Evolutionary conservation across 83 land plant genomes (phyloP).

Genomic region (Picea engelmannii): DNA sequence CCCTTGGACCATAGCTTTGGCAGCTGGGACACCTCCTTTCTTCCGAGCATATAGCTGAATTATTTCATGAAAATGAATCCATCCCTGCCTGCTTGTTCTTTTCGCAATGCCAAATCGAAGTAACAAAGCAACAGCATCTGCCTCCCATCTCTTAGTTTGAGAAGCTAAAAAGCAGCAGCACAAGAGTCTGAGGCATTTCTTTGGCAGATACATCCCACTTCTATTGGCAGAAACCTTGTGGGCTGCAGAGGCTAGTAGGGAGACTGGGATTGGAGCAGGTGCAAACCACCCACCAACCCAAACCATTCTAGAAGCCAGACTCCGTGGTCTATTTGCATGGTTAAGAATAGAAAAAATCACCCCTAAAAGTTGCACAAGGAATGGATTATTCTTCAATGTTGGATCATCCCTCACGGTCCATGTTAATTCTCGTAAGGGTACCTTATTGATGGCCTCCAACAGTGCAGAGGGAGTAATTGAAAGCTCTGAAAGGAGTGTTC

Average conservation of each 20-base stretch:
- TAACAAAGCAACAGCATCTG: conserved; percentile 60
- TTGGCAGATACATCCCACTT: conserved; percentile 35
- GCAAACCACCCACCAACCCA: conserved; percentile 86
- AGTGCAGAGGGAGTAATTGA: conserved; percentile 65
- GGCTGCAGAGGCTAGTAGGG: conserved; percentile 63
- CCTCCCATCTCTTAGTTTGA: conserved; percentile 53
- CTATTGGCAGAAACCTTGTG: conserved; percentile 29
- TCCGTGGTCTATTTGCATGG: conserved; percentile 36
- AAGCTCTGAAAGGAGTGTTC: conserved; percentile 66
- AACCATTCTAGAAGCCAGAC: conserved; percentile 71
- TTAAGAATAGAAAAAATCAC: conserved; percentile 59
- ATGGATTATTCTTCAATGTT: conserved; percentile 56
- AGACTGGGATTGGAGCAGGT: conserved; percentile 64
- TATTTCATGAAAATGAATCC: conserved; percentile 80
- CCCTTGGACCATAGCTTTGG: conserved; percentile 68
- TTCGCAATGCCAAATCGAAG: conserved; percentile 69
- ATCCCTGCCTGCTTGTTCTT: conserved; percentile 34
- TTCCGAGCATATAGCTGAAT: conserved; percentile 66
- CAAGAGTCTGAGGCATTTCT: conserved; percentile 28
- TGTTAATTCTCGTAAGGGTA: conserved; percentile 29
- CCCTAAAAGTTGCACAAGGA: conserved; percentile 59
- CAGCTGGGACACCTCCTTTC: conserved; percentile 51
- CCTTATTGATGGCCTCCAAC: conserved; percentile 61
- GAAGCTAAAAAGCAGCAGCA: conserved; percentile 41
- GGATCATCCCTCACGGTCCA: conserved; percentile 44